phyloP scores from a whole-genome alignment of 345 rosid species.

The Crucihimalaya himalaica region DNA sequence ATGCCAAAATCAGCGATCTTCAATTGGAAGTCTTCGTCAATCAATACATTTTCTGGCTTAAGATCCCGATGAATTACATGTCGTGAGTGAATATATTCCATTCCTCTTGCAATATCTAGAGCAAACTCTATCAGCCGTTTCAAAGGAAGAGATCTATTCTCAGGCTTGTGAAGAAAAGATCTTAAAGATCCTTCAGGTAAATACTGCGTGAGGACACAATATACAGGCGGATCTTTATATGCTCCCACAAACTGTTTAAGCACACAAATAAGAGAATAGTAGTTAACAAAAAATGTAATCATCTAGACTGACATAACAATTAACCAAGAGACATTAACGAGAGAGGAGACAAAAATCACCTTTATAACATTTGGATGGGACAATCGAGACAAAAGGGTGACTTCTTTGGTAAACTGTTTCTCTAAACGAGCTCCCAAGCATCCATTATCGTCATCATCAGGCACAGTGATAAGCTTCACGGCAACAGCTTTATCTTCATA shows the following conservation, averaged over 20 bases:
- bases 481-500: constrained; percentile 95
- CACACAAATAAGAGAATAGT: constrained; percentile 31
- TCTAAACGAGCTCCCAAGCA: constrained; percentile 65
- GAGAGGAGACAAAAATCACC: constrained; percentile 47
- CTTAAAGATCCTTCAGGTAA: constrained; percentile 81
- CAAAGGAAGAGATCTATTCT: constrained; percentile 68
- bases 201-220: constrained; percentile 68
- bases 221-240: constrained; percentile 74
- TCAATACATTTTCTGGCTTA: constrained; percentile 91
- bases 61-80: constrained; percentile 95
- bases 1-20: constrained; percentile 98
- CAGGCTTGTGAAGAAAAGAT: constrained; percentile 92
- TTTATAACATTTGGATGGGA: constrained; percentile 77
- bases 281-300: background rate
- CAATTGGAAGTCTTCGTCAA: constrained; percentile 66
- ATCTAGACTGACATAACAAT: background rate
- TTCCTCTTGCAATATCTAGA: constrained; percentile 83
- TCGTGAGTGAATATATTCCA: constrained; percentile 90
- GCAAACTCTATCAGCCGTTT: constrained; percentile 63
- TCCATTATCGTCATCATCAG: constrained; percentile 87
- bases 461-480: constrained; percentile 82
- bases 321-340: background rate
- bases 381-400: constrained; percentile 72
- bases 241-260: constrained; percentile 70
- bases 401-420: constrained; percentile 90